A percentile compares a stretch with the other conserved stretches of the same genome.
Conservation (phyloP, 192 early-diverging fungal species). For the Entophlyctis helioformis region DNA sequence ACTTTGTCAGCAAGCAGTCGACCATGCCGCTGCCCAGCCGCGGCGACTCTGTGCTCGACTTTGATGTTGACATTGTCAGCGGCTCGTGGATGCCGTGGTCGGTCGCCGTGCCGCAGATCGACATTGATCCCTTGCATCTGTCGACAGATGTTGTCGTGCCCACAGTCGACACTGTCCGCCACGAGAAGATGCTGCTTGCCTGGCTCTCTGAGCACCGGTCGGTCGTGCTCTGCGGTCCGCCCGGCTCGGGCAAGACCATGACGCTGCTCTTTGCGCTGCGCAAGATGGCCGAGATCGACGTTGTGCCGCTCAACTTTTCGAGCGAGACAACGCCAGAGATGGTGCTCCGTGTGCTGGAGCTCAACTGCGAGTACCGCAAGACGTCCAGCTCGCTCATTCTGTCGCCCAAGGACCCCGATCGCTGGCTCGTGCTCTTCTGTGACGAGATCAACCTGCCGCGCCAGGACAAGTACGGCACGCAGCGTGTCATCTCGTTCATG, state of each 20-base stretch:
- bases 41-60: conserved; percentile 67
- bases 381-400: conserved; percentile 83
- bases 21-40: conserved; percentile 60
- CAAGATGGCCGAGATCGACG: conserved; percentile 88
- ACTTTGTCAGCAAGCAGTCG: conserved; percentile 63
- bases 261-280: conserved; percentile 92
- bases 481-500: conserved; percentile 93
- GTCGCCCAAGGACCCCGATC: conserved; percentile 66
- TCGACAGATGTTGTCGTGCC: conserved; percentile 92
- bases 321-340: conserved; percentile 93
- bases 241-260: conserved; percentile 99
- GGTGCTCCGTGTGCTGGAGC: conserved; percentile 91
- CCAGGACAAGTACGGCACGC: conserved; percentile 92
- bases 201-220: conserved; percentile 95
- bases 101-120: conserved; percentile 76
- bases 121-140: conserved; percentile 89
- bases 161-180: conserved; percentile 93
- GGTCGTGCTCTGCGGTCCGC: conserved; percentile 93
- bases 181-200: conserved; percentile 90
- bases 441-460: conserved; percentile 99
- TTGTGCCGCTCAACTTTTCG: conserved; percentile 97
- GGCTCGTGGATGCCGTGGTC: conserved; percentile 91
- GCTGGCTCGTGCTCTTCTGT: conserved; percentile 98
- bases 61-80: conserved; percentile 65
- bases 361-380: conserved; percentile 96